Conservation (phyloP, 305 asterid genomes). For the Fraxinus latifolia region DNA sequence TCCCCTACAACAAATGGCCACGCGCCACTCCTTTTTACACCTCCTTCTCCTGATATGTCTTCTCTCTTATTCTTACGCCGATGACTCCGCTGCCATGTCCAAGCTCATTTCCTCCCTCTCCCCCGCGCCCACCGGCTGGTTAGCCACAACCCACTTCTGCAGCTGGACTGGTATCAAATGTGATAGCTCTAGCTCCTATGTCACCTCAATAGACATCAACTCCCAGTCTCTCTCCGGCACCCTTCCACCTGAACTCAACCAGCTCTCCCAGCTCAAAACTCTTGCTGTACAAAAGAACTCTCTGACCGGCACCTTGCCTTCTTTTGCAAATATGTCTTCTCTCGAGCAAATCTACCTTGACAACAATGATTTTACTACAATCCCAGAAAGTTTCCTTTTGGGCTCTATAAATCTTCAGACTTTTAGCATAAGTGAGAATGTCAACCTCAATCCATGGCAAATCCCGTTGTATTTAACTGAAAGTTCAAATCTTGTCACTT, state of each 20-base stretch:
- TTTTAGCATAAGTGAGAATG: constrained; percentile 51
- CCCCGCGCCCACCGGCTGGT: constrained; percentile 65
- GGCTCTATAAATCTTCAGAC: constrained; percentile 46
- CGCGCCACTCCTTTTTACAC: constrained; percentile 28
- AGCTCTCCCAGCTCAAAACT: constrained; percentile 50
- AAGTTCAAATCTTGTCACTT: constrained; percentile 43
- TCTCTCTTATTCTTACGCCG: constrained; percentile 47
- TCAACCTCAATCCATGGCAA: constrained; percentile 46
- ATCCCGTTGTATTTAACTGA: constrained; percentile 52
- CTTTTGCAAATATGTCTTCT: constrained; percentile 59
- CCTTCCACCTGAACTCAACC: constrained; percentile 54
- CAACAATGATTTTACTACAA: constrained; percentile 42
- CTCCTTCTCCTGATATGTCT: constrained; percentile 26
- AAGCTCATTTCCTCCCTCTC: constrained; percentile 52
- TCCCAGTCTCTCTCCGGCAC: constrained; percentile 55
- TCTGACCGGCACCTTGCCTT: constrained; percentile 63
- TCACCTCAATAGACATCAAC: constrained; percentile 44
- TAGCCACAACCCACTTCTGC: constrained; percentile 46
- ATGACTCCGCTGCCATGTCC: constrained; percentile 63
- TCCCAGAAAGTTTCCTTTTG: constrained; percentile 55
- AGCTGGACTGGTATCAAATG: constrained; percentile 54
- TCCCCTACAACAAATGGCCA: constrained; percentile 32
- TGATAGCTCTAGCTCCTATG: constrained; percentile 43
- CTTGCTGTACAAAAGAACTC: constrained; percentile 58
- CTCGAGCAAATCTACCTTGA: constrained; percentile 51